Evolutionary conservation across 2,329 filamentous ascomycete genomes (phyloP).

Genomic region (Pseudogymnoascus pannorum): DNA sequence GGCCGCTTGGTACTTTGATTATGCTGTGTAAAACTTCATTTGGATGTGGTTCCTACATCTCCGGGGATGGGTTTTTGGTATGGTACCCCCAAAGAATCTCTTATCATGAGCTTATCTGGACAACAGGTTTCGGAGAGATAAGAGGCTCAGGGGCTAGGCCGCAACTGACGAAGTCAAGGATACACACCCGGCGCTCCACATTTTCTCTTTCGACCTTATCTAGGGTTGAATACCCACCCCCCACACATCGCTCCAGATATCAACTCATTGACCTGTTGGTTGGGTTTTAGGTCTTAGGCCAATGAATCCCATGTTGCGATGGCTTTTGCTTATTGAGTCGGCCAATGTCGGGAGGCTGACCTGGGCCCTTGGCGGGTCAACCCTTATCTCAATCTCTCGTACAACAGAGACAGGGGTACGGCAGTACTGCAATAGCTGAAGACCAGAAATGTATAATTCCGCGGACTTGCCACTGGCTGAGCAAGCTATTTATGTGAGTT

Average conservation of each 20-base stretch:
- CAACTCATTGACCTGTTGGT: neutral
- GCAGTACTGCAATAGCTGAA: neutral
- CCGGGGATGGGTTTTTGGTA: neutral
- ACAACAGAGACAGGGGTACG: neutral
- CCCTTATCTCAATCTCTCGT: neutral
- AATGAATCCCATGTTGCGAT: neutral
- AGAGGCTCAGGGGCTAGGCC: neutral
- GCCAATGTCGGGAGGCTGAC: neutral
- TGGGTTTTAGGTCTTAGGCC: neutral
- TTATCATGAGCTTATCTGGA: conserved; percentile 9
- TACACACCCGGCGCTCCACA: neutral
- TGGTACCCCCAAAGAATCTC: neutral
- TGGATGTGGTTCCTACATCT: neutral
- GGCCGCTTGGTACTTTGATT: neutral
- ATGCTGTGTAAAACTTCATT: neutral
- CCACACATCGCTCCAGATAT: neutral
- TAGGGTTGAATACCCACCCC: neutral
- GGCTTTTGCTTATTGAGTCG: neutral
- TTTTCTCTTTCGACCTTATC: neutral
- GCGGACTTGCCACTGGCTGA: neutral
- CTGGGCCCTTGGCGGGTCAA: neutral
- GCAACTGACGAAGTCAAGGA: neutral
- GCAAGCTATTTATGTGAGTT: neutral
- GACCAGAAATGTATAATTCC: conserved; percentile 5
- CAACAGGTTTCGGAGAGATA: neutral